Base-by-base conservation (phyloP, 2,329 filamentous ascomycete species). In the Penicillium verrucosum region DNA sequence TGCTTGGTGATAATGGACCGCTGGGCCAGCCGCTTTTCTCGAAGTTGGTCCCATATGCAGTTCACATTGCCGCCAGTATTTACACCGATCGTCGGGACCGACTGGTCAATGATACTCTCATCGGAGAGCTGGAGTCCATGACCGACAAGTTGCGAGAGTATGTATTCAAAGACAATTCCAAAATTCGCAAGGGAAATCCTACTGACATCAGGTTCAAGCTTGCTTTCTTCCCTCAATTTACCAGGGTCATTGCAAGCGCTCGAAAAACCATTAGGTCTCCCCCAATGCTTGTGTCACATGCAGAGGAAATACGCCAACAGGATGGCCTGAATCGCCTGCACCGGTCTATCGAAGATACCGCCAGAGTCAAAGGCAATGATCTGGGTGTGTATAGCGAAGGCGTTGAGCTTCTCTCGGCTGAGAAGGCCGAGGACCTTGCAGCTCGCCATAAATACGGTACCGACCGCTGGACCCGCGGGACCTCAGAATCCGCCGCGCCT, bases 11-110 rank as follows among this genome's bases (percentile, higher is more conserved):
- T 12, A 83, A 87, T 43, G 85, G 85, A 14, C 88, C 92, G 56
- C 89, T 97, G 66, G 93, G 94, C 0, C 86, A 86, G 23, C 89
- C 92, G 0, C 77, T 99, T 0, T 97, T 99, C 71, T 85, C 89
- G 2, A 94, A 93, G 66, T 82, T 99, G 1, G 94, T 99, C 0
- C 94, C 94, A 0, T 97, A 97, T 71, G 92, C 92, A 0, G 94
- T 97, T 0, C 94, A 99, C 68, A 84, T 97, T 47, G 94, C 94
- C 8, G 90, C 92, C 1, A 96, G 91, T 46, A 96, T 97, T 34
- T 99, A 99, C 69, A 92, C 92, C 54, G 92, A 97, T 70, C 85
- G 92, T 14, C 83, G 92, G 56, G 92, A 99, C 72, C 84, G 92
- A n/a, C 79, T 96, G 56, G 88, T 99, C 42, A 96, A 94, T 69